Conservation (phyloP, 306 rosid species). For the Castanopsis chinensis region DNA sequence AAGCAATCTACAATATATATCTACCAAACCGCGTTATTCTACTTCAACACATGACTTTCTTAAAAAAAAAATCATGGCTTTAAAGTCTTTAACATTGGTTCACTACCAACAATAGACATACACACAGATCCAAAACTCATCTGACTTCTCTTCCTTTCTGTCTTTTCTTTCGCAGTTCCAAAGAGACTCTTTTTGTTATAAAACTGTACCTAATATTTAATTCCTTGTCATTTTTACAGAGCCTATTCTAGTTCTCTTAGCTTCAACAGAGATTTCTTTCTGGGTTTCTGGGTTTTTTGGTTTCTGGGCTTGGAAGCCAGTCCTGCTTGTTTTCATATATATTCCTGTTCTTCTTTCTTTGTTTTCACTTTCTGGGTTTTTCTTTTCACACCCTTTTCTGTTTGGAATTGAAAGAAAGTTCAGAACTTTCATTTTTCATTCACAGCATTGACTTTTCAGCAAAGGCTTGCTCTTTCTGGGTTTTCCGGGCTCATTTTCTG, state of each 20-base stretch:
- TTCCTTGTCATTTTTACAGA: not conserved
- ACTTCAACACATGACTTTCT: conserved; percentile 13
- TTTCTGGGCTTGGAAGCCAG: conserved; percentile 2
- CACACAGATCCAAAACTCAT: not conserved
- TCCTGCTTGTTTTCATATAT: not conserved
- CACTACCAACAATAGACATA: conserved; percentile 18
- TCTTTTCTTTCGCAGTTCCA: conserved; percentile 6
- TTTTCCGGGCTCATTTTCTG: not conserved
- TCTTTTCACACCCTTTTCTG: not conserved
- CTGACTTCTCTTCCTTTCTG: not conserved
- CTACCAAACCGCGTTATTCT: conserved; percentile 71
- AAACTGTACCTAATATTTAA: not conserved
- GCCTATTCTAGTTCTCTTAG: not conserved
- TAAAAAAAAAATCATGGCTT: conserved; percentile 8
- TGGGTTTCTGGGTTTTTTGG: conserved; percentile 20
- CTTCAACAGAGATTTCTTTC: not conserved
- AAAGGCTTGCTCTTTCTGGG: conserved; percentile 26
- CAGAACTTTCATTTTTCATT: not conserved
- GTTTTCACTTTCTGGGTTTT: conserved; percentile 19
- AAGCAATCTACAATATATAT: not conserved
- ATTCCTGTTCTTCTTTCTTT: not conserved
- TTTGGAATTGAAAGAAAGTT: not conserved
- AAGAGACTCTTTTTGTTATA: not conserved
- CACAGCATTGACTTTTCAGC: not conserved
- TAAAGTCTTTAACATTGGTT: conserved; percentile 36